Evolutionary conservation across 106 monocot species (phyloP), one percentile per base, ranked within the genome.

Genomic region (Gastrodia elata): DNA sequence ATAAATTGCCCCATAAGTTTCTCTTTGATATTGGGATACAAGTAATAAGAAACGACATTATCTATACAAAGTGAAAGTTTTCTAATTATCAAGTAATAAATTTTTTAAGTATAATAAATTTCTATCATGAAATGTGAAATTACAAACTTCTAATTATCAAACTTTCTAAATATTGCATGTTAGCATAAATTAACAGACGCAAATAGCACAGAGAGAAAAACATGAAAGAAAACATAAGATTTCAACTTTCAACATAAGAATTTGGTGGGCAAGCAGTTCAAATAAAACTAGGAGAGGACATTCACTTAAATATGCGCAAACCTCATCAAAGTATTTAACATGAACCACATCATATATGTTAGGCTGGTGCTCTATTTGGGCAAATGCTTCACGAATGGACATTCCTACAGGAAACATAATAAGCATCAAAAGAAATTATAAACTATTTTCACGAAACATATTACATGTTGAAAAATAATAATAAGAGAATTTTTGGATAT

Each of bases 281-380:
- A 25, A 25, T 2, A 39, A 35, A 69, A 69, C 14, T 7, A 20
- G 41, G 26, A 69, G 13, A 39, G 35, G 69, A 40, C 11, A 25
- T 9, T 69, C 69, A 40, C 13, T 39, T 40, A 35, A 39, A 39
- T 2, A 69, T 73, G 34, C 8, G 27, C 74, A 56, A 73, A 94
- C 96, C 90, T 96, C 96, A 64, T 96, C 96, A 72, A 84, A 70
- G 68, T 90, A 96, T 71, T 96, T 96, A 71, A 96, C 96, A 75
- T 92, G 96, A 70, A 96, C 96, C 20, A 96, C 96, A 83, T 96
- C 96, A 76, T 92, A 96, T 48, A 92, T 87, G 79, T 84, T 90
- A 2, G 96, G 92, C 39, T 96, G 90, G 64, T 90, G 82, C 64
- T 90, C 87, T 70, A 92, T 75, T 80, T 92, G 96, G 68, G 85